phyloP scores from a whole-genome alignment of 306 rosid species.

The Malus sieversii region DNA sequence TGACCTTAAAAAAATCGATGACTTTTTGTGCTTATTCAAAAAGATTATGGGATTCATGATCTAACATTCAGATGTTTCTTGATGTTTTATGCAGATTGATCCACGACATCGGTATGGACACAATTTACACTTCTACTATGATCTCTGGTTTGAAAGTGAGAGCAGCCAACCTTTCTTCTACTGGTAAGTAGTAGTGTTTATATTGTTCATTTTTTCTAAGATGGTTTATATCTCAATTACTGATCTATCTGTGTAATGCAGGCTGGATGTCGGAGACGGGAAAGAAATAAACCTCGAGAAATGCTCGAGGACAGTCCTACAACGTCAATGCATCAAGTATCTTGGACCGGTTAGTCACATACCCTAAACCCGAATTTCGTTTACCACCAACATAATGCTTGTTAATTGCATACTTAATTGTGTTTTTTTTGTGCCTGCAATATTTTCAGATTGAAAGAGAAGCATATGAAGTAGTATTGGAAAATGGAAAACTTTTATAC shows the following conservation, averaged over 20 bases:
- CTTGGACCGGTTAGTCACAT: slow-evolving; percentile 70
- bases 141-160: slow-evolving; percentile 70
- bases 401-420: not conserved
- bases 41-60: not conserved
- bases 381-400: not conserved
- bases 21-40: not conserved
- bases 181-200: slow-evolving; percentile 38
- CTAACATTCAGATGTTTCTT: not conserved
- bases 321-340: slow-evolving; percentile 74
- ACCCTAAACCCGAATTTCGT: not conserved
- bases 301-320: slow-evolving; percentile 54
- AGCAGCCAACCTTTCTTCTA: slow-evolving; percentile 86
- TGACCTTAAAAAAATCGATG: not conserved
- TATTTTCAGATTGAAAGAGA: slow-evolving; percentile 66
- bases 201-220: not conserved
- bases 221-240: not conserved
- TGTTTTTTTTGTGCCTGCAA: not conserved
- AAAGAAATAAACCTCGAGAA: slow-evolving; percentile 65
- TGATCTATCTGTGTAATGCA: slow-evolving; percentile 21
- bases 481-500: slow-evolving; percentile 54
- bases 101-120: slow-evolving; percentile 97
- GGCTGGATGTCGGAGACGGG: slow-evolving; percentile 90
- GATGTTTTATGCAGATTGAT: slow-evolving; percentile 50
- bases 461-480: slow-evolving; percentile 63
- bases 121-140: slow-evolving; percentile 78